Evolutionary conservation across 2,329 filamentous ascomycete genomes (phyloP), one percentile per base, ranked within the genome.

Genomic region (Amauroascus niger): DNA sequence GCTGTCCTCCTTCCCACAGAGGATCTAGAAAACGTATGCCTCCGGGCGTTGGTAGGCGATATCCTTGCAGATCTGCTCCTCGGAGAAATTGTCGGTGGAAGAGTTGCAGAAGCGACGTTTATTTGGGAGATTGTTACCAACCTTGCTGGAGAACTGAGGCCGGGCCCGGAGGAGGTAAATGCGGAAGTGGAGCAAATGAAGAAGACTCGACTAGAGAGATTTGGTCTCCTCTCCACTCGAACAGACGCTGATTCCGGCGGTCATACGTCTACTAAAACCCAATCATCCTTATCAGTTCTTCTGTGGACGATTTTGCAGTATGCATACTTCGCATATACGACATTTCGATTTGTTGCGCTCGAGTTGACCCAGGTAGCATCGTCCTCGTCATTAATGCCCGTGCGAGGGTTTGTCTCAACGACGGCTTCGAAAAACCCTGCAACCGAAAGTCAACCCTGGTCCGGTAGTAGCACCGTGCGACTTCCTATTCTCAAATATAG

Each of bases 51-150:
- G 57, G 85, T 96, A 58, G 82, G 83, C 52, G 88, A 96, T 70
- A 86, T 97, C 59, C 77, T 97, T 57, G 87, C 89, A 6, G 89
- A 96, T 69, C 82, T 95, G 67, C 87, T 97, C 58, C 76, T 98
- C 59, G 88, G 88, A 58, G 89, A 88, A 61, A 79, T 86, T 55
- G 76, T 96, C 62, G 82, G 83, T 62, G 86, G 84, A 63, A 94
- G 86, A 67, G 78, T 86, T 39, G 88, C 86, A 61, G 84, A 97
- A 70, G 87, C 87, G 22, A 94, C 88, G 87, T 79, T 96, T 64
- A 70, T 97, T 60, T 95, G 86, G 81, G 89, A 95, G 67, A 79
- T 81, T 55, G 79, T 95, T 57, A 85, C 83, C 60, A 94, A 91
- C 65, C 70, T 85, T 57, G 78, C 80, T 56, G 75, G 77, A 57